Evolutionary conservation across 306 rosid genomes (phyloP), one percentile per base, ranked within the genome.

Genomic region (Prinsepia uniflora): DNA sequence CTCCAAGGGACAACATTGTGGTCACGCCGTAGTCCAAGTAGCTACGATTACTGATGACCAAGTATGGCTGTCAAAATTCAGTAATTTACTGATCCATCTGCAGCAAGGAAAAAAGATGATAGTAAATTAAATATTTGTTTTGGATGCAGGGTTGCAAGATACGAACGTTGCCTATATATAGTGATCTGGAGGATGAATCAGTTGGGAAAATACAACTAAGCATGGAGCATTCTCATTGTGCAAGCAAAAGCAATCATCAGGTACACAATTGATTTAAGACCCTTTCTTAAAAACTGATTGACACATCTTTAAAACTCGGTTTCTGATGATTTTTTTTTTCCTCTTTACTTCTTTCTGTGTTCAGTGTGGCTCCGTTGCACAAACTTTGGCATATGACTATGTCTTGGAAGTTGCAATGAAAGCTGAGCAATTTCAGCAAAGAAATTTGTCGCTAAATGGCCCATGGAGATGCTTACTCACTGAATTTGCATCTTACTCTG

Each of bases 391-490:
- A 2, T 82, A 82, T 70, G 85, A 78, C 59, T 56, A 39, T 48
- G 80, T 72, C 41, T 40, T 82, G 52, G 78, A 74, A 75, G 80
- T 72, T 56, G 85, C 80, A 30, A 45, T 82, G 68, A 78, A 82
- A 65, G 77, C 61, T 65, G 72, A 78, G 56, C 39, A 75, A 10
- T 74, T 78, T 75, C 76, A 67, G 40, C 75, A 74, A 61, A 78
- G 75, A 62, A 78, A 75, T n/a, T 72, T 78, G 69, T 65, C 59
- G 48, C 41, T 78, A 47, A 60, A 82, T 46, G 72, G 65, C 42
- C 65, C 75, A 43, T 82, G 85, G 85, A 69, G 61, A 49, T 82
- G 85, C 80, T 65, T 82, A 13, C 53, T 82, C 50, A 71, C 69
- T 0, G 58, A 78, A 39, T 82, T 74, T 41, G 77, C 78, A 54